Conservation (phyloP, 805 yeast genomes). For the Ogataea trehalophila region DNA sequence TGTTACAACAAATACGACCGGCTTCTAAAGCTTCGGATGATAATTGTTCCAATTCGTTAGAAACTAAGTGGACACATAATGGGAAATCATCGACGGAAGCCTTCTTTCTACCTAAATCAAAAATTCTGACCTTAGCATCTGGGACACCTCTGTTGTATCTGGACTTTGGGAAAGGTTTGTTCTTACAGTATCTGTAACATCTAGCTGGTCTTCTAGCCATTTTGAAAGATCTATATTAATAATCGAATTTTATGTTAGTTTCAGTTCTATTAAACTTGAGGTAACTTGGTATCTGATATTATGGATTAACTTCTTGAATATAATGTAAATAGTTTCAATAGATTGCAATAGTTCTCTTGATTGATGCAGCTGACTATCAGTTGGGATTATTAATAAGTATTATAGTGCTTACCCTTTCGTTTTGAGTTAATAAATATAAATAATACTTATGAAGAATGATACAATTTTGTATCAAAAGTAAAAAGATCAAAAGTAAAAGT, state of each 20-base stretch:
- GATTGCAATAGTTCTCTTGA: no score
- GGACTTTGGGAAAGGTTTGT: conserved; percentile 99
- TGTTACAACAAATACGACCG: conserved; percentile 99
- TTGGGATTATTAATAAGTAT: no score
- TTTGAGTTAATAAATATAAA: no score
- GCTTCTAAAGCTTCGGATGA: conserved; percentile 99
- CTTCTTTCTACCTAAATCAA: conserved; percentile 99
- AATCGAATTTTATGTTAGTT: conserved; percentile 1
- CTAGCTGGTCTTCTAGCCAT: conserved; percentile 99
- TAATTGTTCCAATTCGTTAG: conserved; percentile 98
- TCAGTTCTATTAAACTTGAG: background rate
- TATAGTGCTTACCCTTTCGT: no score
- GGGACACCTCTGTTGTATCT: conserved; percentile 99
- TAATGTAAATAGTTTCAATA: no score
- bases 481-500: no score
- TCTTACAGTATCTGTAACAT: conserved; percentile 99
- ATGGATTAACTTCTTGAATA: no score
- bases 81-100: conserved; percentile 99
- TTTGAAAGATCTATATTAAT: conserved; percentile 39
- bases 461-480: no score
- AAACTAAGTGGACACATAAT: conserved; percentile 97
- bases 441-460: no score
- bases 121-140: conserved; percentile 98
- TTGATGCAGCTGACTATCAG: no score
- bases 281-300: background rate